Conservation (phyloP, 1,139 yeast species). For the Lodderomyces metapsilosis region DNA sequence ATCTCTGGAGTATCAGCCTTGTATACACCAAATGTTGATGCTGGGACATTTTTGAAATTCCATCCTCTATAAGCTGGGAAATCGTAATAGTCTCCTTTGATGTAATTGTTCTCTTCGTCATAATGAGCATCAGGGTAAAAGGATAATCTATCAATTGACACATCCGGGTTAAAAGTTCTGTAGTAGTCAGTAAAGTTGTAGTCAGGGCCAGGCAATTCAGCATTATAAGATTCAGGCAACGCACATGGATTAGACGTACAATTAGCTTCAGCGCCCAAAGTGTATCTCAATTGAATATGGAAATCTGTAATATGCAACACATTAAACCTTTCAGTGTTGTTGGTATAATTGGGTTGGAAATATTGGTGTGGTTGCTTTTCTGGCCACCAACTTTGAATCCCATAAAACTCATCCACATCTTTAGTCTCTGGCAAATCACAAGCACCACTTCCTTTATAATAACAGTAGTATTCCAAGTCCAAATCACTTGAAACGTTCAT, state of each 20-base stretch:
- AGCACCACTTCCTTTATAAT: conserved; percentile 21
- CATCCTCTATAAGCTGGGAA: too few relatives aligned
- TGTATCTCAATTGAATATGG: conserved; percentile 58
- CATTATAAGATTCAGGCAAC: conserved; percentile 47
- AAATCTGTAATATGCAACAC: conserved; percentile 66
- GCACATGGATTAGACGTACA: conserved; percentile 55
- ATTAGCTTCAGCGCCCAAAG: conserved; percentile 59
- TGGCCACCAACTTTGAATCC: conserved; percentile 33
- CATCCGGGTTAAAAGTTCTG: too few relatives aligned
- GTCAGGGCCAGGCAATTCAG: too few relatives aligned
- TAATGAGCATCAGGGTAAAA: too few relatives aligned
- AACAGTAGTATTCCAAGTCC: conserved; percentile 35
- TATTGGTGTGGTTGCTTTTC: conserved; percentile 23
- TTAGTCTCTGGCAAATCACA: conserved; percentile 31
- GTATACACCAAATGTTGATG: too few relatives aligned
- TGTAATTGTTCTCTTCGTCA: too few relatives aligned
- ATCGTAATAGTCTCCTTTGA: too few relatives aligned
- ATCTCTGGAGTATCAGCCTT: too few relatives aligned
- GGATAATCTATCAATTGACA: too few relatives aligned
- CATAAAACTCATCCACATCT: conserved; percentile 24
- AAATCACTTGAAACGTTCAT: conserved; percentile 37
- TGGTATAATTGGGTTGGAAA: conserved; percentile 24
- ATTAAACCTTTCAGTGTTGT: conserved; percentile 40
- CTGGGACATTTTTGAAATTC: too few relatives aligned
- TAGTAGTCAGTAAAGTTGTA: too few relatives aligned